phyloP scores from a whole-genome alignment of 108 stramenopile species.

The Pseudonitzschia multiseries region DNA sequence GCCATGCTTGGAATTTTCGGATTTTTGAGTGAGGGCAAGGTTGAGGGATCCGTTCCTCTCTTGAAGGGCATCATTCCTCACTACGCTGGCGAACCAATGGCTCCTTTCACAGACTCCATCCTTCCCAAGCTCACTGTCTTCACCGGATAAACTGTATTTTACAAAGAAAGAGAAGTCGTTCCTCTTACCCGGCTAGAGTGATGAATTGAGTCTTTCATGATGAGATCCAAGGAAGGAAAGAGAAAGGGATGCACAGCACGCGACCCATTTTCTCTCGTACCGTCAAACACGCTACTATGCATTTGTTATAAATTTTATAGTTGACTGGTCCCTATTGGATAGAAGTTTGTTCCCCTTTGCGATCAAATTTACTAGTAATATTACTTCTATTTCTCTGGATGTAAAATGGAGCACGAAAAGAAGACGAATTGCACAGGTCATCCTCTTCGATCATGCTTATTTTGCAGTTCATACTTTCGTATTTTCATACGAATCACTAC shows the following conservation, averaged over 20 bases:
- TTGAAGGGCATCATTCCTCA: constrained; percentile 69
- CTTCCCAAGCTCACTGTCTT: constrained; percentile 15
- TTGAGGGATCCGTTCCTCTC: constrained; percentile 74
- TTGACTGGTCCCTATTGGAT: constrained; percentile 5
- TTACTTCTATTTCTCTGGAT: too few relatives aligned
- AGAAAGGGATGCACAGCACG: background rate
- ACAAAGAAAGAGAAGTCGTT: background rate
- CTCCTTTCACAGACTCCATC: constrained; percentile 46
- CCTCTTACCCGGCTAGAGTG: background rate
- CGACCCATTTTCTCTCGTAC: background rate
- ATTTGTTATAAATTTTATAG: background rate
- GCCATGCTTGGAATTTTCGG: constrained; percentile 81
- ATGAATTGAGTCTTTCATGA: background rate
- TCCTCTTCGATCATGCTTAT: too few relatives aligned
- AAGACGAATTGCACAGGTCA: too few relatives aligned
- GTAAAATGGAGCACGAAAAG: too few relatives aligned
- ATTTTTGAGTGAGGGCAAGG: constrained; percentile 72
- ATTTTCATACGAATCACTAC: too few relatives aligned
- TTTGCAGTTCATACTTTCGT: background rate
- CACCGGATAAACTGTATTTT: background rate
- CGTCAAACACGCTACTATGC: background rate
- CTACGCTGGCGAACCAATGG: constrained; percentile 76
- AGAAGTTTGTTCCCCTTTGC: background rate
- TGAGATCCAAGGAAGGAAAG: background rate
- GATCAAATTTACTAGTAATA: background rate